Evolutionary conservation across 768 basidiomycete species (phyloP).

Genomic region (Leccinum subtestaceum): DNA sequence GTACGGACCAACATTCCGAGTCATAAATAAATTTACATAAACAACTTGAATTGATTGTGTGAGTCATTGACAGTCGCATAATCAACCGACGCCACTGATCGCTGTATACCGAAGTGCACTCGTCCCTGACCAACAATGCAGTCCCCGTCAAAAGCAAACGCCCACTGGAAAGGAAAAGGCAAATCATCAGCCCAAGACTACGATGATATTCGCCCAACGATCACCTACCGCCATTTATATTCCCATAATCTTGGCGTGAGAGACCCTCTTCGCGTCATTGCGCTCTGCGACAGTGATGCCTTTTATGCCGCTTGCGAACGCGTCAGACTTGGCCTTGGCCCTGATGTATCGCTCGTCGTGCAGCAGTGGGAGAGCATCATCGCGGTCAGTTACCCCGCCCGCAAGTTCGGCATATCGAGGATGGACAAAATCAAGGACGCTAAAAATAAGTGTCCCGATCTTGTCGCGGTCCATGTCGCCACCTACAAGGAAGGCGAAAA

Average conservation of each 20-base stretch:
- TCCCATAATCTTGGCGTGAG: slow-evolving; percentile 64
- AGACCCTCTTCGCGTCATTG: slow-evolving; percentile 81
- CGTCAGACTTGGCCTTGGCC: slow-evolving; percentile 66
- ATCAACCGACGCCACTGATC: no score
- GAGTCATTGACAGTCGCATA: no score
- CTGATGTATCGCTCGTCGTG: slow-evolving; percentile 70
- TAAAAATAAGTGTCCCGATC: slow-evolving; percentile 77
- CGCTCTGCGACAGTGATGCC: slow-evolving; percentile 88
- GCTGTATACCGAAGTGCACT: no score
- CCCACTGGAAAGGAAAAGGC: slow-evolving; percentile 55
- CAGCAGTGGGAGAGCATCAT: slow-evolving; percentile 88
- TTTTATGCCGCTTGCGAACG: slow-evolving; percentile 87
- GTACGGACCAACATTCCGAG: background rate
- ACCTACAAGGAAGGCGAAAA: slow-evolving; percentile 87
- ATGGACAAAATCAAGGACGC: slow-evolving; percentile 85
- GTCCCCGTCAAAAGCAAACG: slow-evolving; percentile 22
- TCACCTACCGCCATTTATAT: slow-evolving; percentile 79
- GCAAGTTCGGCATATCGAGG: slow-evolving; percentile 90
- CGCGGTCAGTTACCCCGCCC: slow-evolving; percentile 94
- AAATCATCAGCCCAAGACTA: slow-evolving; percentile 47
- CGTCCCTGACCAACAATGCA: background rate
- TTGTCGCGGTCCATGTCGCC: slow-evolving; percentile 88
- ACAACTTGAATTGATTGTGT: background rate
- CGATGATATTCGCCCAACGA: slow-evolving; percentile 58
- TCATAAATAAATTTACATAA: background rate